Evolutionary conservation across 1,284 basidiomycete species (phyloP).

Genomic region (Hypsizygus ulmarius): DNA sequence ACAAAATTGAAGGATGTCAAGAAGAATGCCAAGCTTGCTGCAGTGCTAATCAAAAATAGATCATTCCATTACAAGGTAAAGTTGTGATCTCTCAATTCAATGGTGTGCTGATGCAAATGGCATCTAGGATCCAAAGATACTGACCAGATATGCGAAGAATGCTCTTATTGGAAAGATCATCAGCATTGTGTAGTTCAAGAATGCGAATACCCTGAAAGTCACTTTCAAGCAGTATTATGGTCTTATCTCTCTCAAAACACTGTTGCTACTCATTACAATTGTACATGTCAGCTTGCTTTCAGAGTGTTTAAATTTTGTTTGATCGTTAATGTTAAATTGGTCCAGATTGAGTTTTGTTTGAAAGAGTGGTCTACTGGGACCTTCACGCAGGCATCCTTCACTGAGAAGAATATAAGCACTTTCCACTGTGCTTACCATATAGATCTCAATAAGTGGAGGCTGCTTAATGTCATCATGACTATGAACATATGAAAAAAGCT

Average conservation of each 20-base stretch:
- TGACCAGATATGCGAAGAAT: too few species aligned
- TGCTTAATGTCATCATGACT: not conserved
- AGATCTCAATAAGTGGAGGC: not conserved
- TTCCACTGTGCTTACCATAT: not conserved
- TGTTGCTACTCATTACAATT: not conserved
- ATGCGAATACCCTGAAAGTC: too few species aligned
- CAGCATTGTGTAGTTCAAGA: too few species aligned
- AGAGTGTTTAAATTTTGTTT: too few species aligned
- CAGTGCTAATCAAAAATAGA: not conserved
- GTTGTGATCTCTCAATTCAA: too few species aligned
- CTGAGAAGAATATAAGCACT: not conserved
- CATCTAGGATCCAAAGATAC: too few species aligned
- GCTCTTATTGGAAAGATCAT: too few species aligned
- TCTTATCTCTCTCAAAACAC: too few species aligned
- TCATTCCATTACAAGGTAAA: constrained; percentile 1
- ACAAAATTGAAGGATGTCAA: not conserved
- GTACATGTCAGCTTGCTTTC: too few species aligned
- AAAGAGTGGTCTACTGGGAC: constrained; percentile 2
- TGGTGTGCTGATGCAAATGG: too few species aligned
- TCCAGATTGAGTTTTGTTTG: constrained; percentile 3
- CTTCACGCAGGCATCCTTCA: not conserved
- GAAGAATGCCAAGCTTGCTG: not conserved
- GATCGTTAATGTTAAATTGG: too few species aligned
- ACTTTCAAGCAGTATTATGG: too few species aligned
- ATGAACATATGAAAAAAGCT: not conserved